These are phyloP conservation scores for Colletotrichum chlorophyti DNA, from an alignment of 2,329 filamentous ascomycete genomes.

Conservation along the genomic window DNA sequence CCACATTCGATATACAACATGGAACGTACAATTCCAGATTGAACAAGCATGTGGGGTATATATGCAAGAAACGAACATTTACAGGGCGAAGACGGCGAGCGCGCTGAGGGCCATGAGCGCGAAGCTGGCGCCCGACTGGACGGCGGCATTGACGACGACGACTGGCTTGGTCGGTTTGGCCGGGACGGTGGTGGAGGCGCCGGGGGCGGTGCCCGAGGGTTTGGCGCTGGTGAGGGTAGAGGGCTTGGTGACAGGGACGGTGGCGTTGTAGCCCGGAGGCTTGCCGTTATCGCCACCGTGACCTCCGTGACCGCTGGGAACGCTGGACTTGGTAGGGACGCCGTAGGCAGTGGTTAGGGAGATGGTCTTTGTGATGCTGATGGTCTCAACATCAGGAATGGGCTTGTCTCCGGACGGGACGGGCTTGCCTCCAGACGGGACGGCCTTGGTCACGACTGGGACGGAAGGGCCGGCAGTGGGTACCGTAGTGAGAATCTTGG, in stretches of 20 bases:
- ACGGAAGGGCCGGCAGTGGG: neutral
- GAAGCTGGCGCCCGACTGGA: constrained; percentile 19
- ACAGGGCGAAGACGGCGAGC: constrained; percentile 8
- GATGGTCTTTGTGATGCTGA: neutral
- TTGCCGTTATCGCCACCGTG: constrained; percentile 29
- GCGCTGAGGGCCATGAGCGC: constrained; percentile 16
- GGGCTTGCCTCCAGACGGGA: neutral
- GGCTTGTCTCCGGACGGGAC: constrained; percentile 7
- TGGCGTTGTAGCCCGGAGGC: too few relatives aligned
- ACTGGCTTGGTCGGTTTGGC: constrained; percentile 3
- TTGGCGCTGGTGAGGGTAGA: constrained; percentile 9
- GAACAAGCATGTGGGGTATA: too few relatives aligned
- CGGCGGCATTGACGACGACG: constrained; percentile 19
- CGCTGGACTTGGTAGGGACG: constrained; percentile 28
- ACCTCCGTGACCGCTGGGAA: constrained; percentile 36
- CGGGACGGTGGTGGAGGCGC: neutral
- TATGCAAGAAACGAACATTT: too few relatives aligned
- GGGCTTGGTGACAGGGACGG: too few relatives aligned
- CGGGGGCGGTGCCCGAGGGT: constrained; percentile 18
- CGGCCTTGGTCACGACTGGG: constrained; percentile 8
- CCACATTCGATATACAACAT: too few relatives aligned
- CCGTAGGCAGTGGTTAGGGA: neutral
- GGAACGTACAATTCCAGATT: too few relatives aligned
- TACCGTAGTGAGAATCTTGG: constrained; percentile 42
- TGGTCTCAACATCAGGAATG: too few relatives aligned